A percentile compares a stretch with the other conserved stretches of the same genome.
Conservation (phyloP, 1,284 basidiomycete species). For the Mycena citricolor region DNA sequence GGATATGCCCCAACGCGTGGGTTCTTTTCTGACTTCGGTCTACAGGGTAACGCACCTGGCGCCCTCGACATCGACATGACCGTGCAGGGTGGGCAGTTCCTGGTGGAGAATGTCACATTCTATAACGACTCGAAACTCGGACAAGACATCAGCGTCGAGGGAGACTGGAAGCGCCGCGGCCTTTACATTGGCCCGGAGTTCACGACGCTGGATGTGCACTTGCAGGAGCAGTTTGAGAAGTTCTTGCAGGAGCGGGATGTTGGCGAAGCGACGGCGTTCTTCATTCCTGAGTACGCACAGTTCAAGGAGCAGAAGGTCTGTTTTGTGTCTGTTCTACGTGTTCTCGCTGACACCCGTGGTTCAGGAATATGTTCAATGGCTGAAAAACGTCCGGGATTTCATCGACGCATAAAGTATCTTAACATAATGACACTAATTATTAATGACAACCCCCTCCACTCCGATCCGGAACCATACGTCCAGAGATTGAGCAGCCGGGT, state of each 20-base stretch:
- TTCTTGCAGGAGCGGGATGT: constrained; percentile 88
- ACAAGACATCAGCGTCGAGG: constrained; percentile 81
- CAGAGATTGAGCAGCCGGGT: no score
- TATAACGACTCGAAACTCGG: constrained; percentile 77
- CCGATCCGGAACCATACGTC: no score
- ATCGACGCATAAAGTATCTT: constrained; percentile 73
- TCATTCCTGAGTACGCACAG: constrained; percentile 84
- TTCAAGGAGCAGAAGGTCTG: constrained; percentile 87
- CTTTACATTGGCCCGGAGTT: constrained; percentile 95
- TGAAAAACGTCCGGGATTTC: constrained; percentile 82
- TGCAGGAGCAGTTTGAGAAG: constrained; percentile 86
- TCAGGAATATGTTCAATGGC: constrained; percentile 93
- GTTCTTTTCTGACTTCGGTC: constrained; percentile 3
- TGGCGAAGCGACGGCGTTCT: constrained; percentile 76
- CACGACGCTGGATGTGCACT: constrained; percentile 82
- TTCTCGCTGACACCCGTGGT: constrained; percentile 15
- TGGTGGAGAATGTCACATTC: constrained; percentile 88
- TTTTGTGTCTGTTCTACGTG: constrained; percentile 15
- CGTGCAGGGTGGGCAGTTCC: constrained; percentile 82
- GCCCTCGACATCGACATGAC: constrained; percentile 80
- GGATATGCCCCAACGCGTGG: no score
- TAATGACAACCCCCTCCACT: no score
- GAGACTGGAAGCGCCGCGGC: constrained; percentile 90
- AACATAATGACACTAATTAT: no score
- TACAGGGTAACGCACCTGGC: constrained; percentile 50